A percentile compares a stretch with the other conserved stretches of the same genome.
Evolutionary conservation across 495 filamentous ascomycete genomes (phyloP).

Genomic region (Saxophila tyrrhenica): DNA sequence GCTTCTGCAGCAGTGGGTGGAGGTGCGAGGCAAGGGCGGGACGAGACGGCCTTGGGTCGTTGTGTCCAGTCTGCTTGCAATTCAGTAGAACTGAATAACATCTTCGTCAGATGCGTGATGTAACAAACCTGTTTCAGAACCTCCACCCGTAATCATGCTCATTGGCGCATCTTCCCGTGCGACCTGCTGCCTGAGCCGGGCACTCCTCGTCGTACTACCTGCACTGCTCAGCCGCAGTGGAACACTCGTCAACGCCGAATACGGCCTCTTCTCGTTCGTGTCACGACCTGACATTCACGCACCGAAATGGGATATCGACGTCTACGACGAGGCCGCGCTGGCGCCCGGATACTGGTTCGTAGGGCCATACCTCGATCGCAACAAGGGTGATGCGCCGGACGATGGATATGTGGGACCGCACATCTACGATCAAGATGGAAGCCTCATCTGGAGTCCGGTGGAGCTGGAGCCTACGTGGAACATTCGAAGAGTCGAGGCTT

Average conservation of each 20-base stretch:
- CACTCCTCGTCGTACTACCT: too few species aligned
- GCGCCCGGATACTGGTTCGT: conserved; percentile 11
- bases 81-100: background rate
- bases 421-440: conserved; percentile 8
- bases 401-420: conserved; percentile 4
- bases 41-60: too few species aligned
- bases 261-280: background rate
- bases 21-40: background rate
- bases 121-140: too few species aligned
- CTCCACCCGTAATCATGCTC: too few species aligned
- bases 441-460: conserved; percentile 8
- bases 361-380: conserved; percentile 3
- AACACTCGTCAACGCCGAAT: background rate
- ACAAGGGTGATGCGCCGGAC: background rate
- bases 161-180: conserved; percentile 1
- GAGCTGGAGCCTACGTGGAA: background rate
- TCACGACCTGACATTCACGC: background rate
- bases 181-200: background rate
- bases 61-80: background rate
- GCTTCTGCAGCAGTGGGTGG: background rate
- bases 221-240: background rate
- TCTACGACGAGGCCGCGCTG: conserved; percentile 1
- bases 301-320: conserved; percentile 2
- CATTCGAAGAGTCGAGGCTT: conserved; percentile 3
- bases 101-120: background rate